phyloP scores from a whole-genome alignment of 805 yeast species.

The Starmerella stigmatis region DNA sequence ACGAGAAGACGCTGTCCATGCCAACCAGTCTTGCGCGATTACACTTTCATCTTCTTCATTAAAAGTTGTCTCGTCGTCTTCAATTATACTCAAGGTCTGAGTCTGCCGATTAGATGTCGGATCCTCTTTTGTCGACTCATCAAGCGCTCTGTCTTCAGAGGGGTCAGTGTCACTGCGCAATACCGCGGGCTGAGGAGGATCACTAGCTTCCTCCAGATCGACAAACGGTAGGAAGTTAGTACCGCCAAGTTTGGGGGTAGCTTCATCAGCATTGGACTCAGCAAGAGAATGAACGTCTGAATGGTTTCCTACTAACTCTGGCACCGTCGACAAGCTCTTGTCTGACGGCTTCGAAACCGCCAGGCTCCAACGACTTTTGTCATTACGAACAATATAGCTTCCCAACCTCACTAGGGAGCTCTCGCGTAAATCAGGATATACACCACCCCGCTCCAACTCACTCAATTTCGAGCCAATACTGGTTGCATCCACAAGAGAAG shows the following conservation, averaged over 20 bases:
- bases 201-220: slow-evolving; percentile 6
- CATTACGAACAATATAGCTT: slow-evolving; percentile 21
- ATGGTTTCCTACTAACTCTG: neutral
- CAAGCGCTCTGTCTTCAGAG: no score
- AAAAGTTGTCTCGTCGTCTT: slow-evolving; percentile 1
- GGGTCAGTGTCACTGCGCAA: no score
- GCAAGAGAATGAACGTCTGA: neutral
- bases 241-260: slow-evolving; percentile 20
- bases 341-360: slow-evolving; percentile 1
- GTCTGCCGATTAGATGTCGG: no score
- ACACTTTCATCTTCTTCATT: slow-evolving; percentile 12
- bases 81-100: no score
- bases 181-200: no score
- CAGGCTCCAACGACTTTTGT: slow-evolving; percentile 5
- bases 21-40: slow-evolving; percentile 19
- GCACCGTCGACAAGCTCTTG: neutral
- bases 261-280: slow-evolving; percentile 13
- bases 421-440: slow-evolving; percentile 30
- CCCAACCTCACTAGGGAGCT: slow-evolving; percentile 30
- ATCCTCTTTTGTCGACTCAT: no score
- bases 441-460: slow-evolving; percentile 11
- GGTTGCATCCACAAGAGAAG: slow-evolving; percentile 28
- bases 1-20: slow-evolving; percentile 17
- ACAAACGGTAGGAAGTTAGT: slow-evolving; percentile 13
- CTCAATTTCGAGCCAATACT: slow-evolving; percentile 18